Percentiles rank a stretch among this genome's conserved stretches.
Evolutionary conservation across 345 rosid genomes (phyloP).

Genomic region (Populus davidiana): DNA sequence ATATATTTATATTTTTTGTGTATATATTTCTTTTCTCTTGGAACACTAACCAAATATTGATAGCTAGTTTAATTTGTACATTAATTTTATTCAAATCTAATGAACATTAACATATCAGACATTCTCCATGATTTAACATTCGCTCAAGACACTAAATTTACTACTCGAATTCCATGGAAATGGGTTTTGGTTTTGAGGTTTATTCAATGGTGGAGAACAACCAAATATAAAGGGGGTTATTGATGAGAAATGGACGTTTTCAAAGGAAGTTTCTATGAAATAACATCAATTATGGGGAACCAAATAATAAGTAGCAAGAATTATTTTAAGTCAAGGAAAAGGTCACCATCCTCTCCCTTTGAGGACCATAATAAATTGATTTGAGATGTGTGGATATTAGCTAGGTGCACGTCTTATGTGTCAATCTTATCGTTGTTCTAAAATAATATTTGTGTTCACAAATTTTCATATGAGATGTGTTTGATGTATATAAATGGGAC

Average conservation of each 20-base stretch:
- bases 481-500: no score
- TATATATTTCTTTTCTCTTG: no score
- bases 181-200: neutral
- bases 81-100: no score
- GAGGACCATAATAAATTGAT: neutral
- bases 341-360: neutral
- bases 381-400: neutral
- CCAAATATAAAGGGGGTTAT: neutral
- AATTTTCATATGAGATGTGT: no score
- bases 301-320: no score
- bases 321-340: neutral
- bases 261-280: neutral
- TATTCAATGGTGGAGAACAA: neutral
- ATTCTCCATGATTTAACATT: neutral
- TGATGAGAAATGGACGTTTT: neutral
- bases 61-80: no score
- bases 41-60: no score
- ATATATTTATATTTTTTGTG: no score
- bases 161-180: no score
- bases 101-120: neutral
- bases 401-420: neutral
- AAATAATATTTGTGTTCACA: neutral
- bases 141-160: neutral
- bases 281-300: neutral
- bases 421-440: neutral